Evolutionary conservation across 352 stramenopile species (phyloP), one percentile per base, ranked within the genome.

Genomic region (Hyaloperonospora brassicae): DNA sequence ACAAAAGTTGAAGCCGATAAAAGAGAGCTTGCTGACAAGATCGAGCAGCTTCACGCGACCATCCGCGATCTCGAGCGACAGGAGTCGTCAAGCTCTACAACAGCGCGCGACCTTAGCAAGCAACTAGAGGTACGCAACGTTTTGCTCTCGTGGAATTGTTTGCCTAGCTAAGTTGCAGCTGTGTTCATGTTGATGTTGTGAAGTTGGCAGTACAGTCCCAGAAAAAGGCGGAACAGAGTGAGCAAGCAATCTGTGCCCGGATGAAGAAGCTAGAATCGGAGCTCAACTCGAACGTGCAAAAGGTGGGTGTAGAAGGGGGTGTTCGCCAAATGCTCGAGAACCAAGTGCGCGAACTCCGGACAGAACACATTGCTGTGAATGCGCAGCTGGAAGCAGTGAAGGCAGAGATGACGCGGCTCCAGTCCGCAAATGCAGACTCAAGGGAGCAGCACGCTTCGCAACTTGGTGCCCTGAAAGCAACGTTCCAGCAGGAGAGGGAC

Each of bases 321-420:
- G 66, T 89, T 52, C 71, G 81, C 0, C 67, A 88, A 51, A 82
- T 87, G 66, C 62, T 89, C 1, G 77, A 92, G 50, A 71, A 62
- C 17, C 82, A 92, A 64, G 70, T 79, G 30, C 70, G 76, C 8
- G 79, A 92, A 57, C 61, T 89, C 21, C 73, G 79, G 10, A 87
- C 68, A 45, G 82, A 92, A 43, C 76, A 84, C 45, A 63, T 87
- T 22, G 82, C 82, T 47, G 76, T 85, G n/a, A 88, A 88, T 57
- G 82, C 82, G 22, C 79, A 92, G 31, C 76, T 87, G 57, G 73
- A 92, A 60, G 82, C 82, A 35, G 64, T 89, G 1, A 77, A 83
- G 40, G 65, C 74, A 27, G 82, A 92, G 55, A 84, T 86, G 67
- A 84, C 83, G 60, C 64, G 64, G 25, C 55, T 84, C 21, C 61